phyloP scores from a whole-genome alignment of 108 stramenopile species.

The Parietichytrium sp. region DNA sequence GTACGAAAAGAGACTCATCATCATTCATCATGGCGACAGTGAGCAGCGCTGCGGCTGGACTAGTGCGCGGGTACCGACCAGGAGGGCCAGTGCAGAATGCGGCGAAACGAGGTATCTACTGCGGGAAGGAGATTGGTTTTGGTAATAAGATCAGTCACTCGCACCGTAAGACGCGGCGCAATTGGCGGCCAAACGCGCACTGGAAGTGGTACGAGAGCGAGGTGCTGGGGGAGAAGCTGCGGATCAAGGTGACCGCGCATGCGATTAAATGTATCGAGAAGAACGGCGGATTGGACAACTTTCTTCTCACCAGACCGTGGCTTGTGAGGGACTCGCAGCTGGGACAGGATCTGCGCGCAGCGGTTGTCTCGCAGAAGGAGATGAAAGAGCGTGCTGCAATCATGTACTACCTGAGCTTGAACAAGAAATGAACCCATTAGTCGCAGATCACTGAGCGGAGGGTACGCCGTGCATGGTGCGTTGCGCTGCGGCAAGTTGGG shows the following conservation, averaged over 20 bases:
- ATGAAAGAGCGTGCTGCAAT: no score
- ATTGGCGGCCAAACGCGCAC: slow-evolving; percentile 39
- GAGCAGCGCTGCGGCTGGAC: no score
- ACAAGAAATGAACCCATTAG: no score
- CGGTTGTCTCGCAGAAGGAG: not conserved
- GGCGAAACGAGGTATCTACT: slow-evolving; percentile 22
- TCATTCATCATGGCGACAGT: no score
- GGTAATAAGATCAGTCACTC: slow-evolving; percentile 44
- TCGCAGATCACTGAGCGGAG: no score
- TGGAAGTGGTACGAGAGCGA: not conserved
- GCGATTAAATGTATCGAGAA: slow-evolving; percentile 36
- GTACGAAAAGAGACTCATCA: no score
- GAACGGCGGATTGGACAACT: slow-evolving; percentile 39
- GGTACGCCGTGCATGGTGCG: no score
- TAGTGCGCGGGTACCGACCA: no score
- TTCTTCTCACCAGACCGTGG: slow-evolving; percentile 31
- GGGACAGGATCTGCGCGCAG: not conserved
- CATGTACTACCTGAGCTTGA: no score
- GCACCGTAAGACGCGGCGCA: not conserved
- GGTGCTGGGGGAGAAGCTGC: slow-evolving; percentile 7
- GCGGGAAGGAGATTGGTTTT: slow-evolving; percentile 37
- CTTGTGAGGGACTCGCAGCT: not conserved
- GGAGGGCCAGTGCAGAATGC: no score
- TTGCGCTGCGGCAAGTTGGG: no score
- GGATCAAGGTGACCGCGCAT: slow-evolving; percentile 16